Evolutionary conservation across 768 basidiomycete species (phyloP).

Genomic region (Rossbeevera mucosa): DNA sequence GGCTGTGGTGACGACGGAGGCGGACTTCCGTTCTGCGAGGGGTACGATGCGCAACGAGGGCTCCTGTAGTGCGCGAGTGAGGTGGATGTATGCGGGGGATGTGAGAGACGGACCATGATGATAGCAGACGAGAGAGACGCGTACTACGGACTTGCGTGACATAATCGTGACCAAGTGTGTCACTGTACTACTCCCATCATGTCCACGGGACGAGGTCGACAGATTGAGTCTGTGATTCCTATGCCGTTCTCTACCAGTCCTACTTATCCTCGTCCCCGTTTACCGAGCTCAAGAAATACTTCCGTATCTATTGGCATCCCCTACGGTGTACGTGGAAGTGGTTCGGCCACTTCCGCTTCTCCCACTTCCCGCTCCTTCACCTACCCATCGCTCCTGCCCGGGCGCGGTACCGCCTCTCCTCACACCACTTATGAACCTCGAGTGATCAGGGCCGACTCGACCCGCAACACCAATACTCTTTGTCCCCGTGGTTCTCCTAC

Average conservation of each 20-base stretch:
- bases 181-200: constrained; percentile 29
- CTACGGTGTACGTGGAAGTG: constrained; percentile 36
- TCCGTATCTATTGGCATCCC: constrained; percentile 35
- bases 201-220: constrained; percentile 50
- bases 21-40: constrained; percentile 46
- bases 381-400: constrained; percentile 30
- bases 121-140: constrained; percentile 13
- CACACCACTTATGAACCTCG: constrained; percentile 54
- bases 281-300: constrained; percentile 28
- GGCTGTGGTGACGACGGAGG: constrained; percentile 62
- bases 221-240: constrained; percentile 63
- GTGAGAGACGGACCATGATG: constrained; percentile 19
- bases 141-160: constrained; percentile 22
- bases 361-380: constrained; percentile 45
- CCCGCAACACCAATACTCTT: constrained; percentile 39
- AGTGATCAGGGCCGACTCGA: constrained; percentile 55
- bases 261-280: constrained; percentile 39
- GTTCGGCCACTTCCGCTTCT: constrained; percentile 31
- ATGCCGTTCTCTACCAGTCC: constrained; percentile 46
- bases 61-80: constrained; percentile 28
- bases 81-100: neutral
- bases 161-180: constrained; percentile 25
- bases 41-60: constrained; percentile 65
- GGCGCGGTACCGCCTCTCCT: constrained; percentile 30
- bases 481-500: constrained; percentile 37